Evolutionary conservation across 2,329 filamentous ascomycete species (phyloP), one percentile per base, ranked within the genome.

Genomic region (Fusarium sp.): DNA sequence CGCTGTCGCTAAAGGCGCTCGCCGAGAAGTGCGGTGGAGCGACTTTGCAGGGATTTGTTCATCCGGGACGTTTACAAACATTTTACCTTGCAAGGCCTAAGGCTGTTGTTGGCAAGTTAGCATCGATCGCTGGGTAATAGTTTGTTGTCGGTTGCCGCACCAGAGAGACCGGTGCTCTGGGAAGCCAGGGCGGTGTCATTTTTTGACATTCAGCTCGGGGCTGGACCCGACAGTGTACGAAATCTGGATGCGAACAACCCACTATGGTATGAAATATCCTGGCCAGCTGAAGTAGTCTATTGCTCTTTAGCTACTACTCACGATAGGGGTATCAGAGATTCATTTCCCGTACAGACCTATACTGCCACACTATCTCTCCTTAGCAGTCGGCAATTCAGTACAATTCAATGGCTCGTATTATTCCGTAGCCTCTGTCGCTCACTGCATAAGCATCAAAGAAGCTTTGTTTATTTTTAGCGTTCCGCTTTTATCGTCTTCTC

Each of bases 401-500:
- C 11, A 29, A 10, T 10, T 27, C 4, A 4, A 33, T 35, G 33
- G 33, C 10, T 52, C 23, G 33, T 36, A 35, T 49, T 46, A 40
- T 43, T 39, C 23, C 11, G 50, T 17, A 29, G n/a, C 27, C 31
- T 31, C 45, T 50, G 21, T 43, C 11, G 25, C 36, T 15, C 18
- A 27, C 39, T 39, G 14, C 5, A 31, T 54, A 37, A 43, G 9
- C 21, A 36, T 53, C 25, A n/a, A 35, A 41, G 51, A 48, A 41
- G 50, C 17, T 53, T 49, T 53, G 47, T 49, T 61, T 51, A 42
- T 62, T 68, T 66, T 61, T 68, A 68, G 63, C 17, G 18, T 15
- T 35, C 11, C 21, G 6, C 29, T 36, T 37, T 33, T 46, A 39
- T 41, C 36, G 37, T 21, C 31, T 25, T 41, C 15, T 43, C 23